phyloP scores from a whole-genome alignment of 345 rosid genomes.

The Mercurialis annua region DNA sequence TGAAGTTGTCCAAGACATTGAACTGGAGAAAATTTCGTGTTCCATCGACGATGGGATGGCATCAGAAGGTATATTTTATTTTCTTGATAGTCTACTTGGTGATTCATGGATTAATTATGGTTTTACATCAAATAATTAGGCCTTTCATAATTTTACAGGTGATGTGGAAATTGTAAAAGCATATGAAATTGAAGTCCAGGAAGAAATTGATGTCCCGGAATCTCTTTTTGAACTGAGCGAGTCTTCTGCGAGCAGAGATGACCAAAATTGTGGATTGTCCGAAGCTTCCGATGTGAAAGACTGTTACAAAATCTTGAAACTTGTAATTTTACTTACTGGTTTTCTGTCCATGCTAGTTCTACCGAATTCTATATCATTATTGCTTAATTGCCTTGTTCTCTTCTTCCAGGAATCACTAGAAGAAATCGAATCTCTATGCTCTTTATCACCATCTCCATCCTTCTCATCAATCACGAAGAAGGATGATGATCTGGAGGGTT shows the following conservation, averaged over 20 bases:
- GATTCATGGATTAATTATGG: slow-evolving; percentile 5
- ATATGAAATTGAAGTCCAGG: slow-evolving; percentile 32
- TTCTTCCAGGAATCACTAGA: slow-evolving; percentile 43
- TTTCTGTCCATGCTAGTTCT: slow-evolving; percentile 15
- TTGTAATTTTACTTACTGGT: slow-evolving; percentile 34
- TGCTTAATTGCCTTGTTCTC: slow-evolving; percentile 5
- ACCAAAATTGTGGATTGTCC: slow-evolving; percentile 24
- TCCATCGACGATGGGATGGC: slow-evolving; percentile 25
- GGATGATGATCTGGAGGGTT: slow-evolving; percentile 44
- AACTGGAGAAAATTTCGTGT: slow-evolving; percentile 27
- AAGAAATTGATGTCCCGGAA: slow-evolving; percentile 29
- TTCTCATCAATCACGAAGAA: slow-evolving; percentile 33
- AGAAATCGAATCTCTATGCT: slow-evolving; percentile 32
- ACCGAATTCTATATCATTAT: slow-evolving; percentile 7
- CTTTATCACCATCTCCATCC: slow-evolving; percentile 49
- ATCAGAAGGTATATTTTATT: slow-evolving; percentile 50
- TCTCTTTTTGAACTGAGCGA: slow-evolving; percentile 27
- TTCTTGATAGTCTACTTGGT: slow-evolving; percentile 13
- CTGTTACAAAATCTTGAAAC: slow-evolving; percentile 26
- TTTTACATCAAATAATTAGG: too few species aligned
- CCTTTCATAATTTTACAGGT: slow-evolving; percentile 27
- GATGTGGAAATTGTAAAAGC: slow-evolving; percentile 28
- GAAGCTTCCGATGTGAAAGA: slow-evolving; percentile 34
- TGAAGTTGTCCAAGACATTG: slow-evolving; percentile 27
- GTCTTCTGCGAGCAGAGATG: slow-evolving; percentile 25